These are phyloP conservation scores for Wickerhamomyces silvicola DNA, from an alignment of 805 yeast species.

Conservation along the genomic window DNA sequence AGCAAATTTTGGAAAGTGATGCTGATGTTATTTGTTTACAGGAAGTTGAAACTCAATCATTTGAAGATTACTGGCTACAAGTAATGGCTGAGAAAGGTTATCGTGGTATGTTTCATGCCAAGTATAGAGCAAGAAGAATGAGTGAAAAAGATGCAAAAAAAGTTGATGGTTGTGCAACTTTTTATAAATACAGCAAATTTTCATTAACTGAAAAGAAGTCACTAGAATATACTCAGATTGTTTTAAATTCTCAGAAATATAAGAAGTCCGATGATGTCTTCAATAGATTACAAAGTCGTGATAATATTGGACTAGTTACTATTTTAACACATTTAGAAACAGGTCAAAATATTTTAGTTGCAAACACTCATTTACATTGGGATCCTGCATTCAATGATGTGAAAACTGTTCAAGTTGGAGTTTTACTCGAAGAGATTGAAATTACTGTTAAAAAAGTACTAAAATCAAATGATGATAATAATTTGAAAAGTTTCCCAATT, in stretches of 20 bases:
- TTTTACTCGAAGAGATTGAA: conserved; percentile 83
- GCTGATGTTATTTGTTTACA: conserved; percentile 87
- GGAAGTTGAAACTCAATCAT: conserved; percentile 87
- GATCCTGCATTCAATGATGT: conserved; percentile 96
- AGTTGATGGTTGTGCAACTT: conserved; percentile 98
- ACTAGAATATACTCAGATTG: conserved; percentile 77
- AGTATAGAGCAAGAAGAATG: conserved; percentile 92
- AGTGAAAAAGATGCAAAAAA: conserved; percentile 69
- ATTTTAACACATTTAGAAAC: conserved; percentile 67
- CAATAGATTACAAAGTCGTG: conserved; percentile 94
- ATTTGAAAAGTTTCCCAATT: conserved; percentile 59
- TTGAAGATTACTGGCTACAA: conserved; percentile 83
- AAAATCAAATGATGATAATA: conserved; percentile 34
- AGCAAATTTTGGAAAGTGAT: conserved; percentile 58
- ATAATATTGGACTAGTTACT: conserved; percentile 78
- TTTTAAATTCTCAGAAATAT: conserved; percentile 77
- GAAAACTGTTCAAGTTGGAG: conserved; percentile 91
- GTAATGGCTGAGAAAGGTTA: conserved; percentile 68
- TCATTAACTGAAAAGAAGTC: conserved; percentile 62
- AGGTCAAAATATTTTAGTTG: conserved; percentile 66
- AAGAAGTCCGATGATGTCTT: conserved; percentile 91
- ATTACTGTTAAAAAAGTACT: conserved; percentile 37
- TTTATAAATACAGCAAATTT: conserved; percentile 66
- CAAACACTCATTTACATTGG: conserved; percentile 96
- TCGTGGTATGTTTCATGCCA: conserved; percentile 74